These are phyloP conservation scores for Dioscorea alata DNA, from an alignment of 106 monocot genomes.

Conservation along the genomic window DNA sequence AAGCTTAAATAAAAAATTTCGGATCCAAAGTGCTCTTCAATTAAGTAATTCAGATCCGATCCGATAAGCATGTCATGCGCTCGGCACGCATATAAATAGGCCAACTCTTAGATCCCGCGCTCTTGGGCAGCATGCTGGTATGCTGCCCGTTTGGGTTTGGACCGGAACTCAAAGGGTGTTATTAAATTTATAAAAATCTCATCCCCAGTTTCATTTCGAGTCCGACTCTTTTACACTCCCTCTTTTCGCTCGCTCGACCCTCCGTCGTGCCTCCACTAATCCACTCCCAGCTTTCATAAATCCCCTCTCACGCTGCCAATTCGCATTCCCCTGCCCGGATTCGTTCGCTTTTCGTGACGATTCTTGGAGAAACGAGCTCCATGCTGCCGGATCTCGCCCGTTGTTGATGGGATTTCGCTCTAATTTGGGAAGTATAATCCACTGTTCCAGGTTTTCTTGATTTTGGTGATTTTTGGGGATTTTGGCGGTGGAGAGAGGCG, in stretches of 20 bases:
- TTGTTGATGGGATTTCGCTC: neutral
- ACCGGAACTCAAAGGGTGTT: slow-evolving; percentile 8
- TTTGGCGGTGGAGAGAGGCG: neutral
- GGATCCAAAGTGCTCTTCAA: too few relatives aligned
- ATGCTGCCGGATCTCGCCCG: neutral
- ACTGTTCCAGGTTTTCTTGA: neutral
- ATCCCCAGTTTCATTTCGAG: neutral
- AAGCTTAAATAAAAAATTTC: too few relatives aligned
- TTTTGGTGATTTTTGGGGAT: neutral
- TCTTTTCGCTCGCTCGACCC: neutral
- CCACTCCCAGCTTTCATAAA: neutral
- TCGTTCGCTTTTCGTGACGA: too few relatives aligned
- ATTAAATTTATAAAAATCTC: neutral
- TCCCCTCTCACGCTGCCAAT: neutral
- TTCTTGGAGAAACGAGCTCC: neutral
- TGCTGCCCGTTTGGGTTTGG: too few relatives aligned
- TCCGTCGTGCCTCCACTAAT: neutral
- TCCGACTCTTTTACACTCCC: slow-evolving; percentile 1
- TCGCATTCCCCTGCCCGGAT: neutral
- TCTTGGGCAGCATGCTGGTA: too few relatives aligned
- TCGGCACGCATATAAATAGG: too few relatives aligned
- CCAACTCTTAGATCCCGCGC: too few relatives aligned
- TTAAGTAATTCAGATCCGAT: too few relatives aligned
- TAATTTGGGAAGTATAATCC: neutral
- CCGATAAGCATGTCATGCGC: too few relatives aligned